Evolutionary conservation across 495 filamentous ascomycete species (phyloP), one percentile per base, ranked within the genome.

Genomic region (Alectoria sarmentosa): DNA sequence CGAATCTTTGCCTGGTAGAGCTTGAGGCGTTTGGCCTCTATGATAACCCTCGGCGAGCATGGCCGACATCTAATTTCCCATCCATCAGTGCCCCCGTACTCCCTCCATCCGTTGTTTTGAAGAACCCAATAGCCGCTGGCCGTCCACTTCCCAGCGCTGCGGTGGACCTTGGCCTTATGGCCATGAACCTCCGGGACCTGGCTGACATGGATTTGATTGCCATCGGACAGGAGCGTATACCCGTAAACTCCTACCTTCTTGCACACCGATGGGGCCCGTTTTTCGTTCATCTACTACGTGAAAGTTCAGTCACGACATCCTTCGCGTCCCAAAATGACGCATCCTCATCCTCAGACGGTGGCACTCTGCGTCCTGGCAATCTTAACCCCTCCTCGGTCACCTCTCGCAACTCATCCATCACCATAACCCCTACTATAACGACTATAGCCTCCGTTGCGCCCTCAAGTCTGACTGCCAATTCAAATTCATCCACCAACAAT

Each of bases 141-240:
- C 82, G 91, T 41, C 81, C 80, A 23, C 75, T 85, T 28, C 88
- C 87, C 21, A 77, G 79, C 9, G 86, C 88, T 14, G 91, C 94
- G 0, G 86, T 92, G 61, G 90, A 96, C 37, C 79, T 98, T 3
- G 94, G 94, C n/a, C 83, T 86, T 66, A 82, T 89, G 69, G 88
- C 90, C 1, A 80, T 96, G 52, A 82, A 79, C 15, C 76, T 96
- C 69, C 84, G 86, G 28, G 94, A 97, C 71, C 78, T 98, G 67
- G 84, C 91, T n/a, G 94, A 98, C 66, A 98, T 98, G 94, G 94
- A 98, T 70, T 86, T 98, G 46, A 77, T 98, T 32, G 91, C 92
- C 39, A 84, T 96, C 41, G 87, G 87, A 6, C 92, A 93, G 37
- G 94, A 98, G 72, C 84, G 91, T 4, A 90, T 98, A 65, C 90